A percentile compares a stretch with the other conserved stretches of the same genome.
Conservation (phyloP, 1,139 yeast species). For the Saccharomycopsis hybrid region DNA sequence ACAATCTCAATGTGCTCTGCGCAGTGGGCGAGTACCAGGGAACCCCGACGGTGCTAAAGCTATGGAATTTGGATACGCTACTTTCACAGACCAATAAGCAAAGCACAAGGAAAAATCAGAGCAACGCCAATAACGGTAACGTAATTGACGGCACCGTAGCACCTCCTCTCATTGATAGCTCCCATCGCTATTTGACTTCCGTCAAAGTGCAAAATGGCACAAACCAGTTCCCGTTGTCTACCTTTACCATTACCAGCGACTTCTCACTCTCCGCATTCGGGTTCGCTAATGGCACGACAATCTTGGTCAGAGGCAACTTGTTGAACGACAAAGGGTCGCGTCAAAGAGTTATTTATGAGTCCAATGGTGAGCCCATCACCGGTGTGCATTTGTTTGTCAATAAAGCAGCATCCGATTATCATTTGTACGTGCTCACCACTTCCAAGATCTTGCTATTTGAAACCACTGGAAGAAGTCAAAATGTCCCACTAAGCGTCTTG, state of each 20-base stretch:
- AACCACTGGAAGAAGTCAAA: constrained; percentile 73
- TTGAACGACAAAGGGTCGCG: constrained; percentile 85
- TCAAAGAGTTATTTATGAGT: constrained; percentile 71
- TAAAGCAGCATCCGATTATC: constrained; percentile 27
- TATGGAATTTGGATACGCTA: constrained; percentile 64
- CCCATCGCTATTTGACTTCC: constrained; percentile 28
- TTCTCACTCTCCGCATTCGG: constrained; percentile 72
- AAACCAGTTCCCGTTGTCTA: constrained; percentile 69
- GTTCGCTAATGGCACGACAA: constrained; percentile 79
- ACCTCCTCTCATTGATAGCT: constrained; percentile 26
- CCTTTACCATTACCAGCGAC: constrained; percentile 50
- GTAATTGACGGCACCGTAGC: constrained; percentile 22
- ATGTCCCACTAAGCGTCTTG: constrained; percentile 56
- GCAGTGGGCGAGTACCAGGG: constrained; percentile 76
- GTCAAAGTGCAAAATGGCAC: constrained; percentile 40
- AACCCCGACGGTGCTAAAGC: constrained; percentile 53
- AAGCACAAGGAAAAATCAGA: neutral
- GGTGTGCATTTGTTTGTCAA: constrained; percentile 39
- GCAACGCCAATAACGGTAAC: constrained; percentile 4
- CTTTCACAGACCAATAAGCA: constrained; percentile 23
- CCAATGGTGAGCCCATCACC: constrained; percentile 69
- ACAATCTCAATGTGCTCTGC: constrained; percentile 43
- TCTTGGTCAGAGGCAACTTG: constrained; percentile 81
- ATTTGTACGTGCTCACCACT: constrained; percentile 61
- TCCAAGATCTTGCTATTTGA: constrained; percentile 65